Percentiles rank a stretch among this genome's conserved stretches.
phyloP scores from a whole-genome alignment of 768 basidiomycete species.

The Termitomyces bulborhizus region DNA sequence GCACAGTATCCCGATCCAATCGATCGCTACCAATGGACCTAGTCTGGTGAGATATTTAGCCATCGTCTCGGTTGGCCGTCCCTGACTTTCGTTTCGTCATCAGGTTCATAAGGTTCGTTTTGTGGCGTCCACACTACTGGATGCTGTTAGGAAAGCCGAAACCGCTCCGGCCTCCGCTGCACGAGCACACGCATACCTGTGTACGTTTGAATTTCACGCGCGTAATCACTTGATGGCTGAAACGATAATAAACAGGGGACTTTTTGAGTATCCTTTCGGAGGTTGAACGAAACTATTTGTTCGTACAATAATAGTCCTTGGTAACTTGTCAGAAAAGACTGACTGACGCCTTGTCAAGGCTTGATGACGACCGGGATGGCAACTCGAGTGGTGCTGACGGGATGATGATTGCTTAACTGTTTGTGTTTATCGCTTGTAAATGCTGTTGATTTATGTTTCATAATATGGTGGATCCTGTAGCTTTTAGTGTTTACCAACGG shows the following conservation, averaged over 20 bases:
- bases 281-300: constrained; percentile 89
- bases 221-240: not conserved
- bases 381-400: constrained; percentile 48
- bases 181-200: constrained; percentile 82
- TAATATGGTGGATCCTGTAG: not conserved
- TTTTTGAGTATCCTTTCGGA: constrained; percentile 88
- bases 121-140: constrained; percentile 84
- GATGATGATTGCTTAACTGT: constrained; percentile 24
- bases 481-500: constrained; percentile 11
- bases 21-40: constrained; percentile 84
- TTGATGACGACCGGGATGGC: constrained; percentile 68
- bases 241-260: constrained; percentile 54
- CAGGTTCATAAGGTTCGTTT: constrained; percentile 91
- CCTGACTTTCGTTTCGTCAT: constrained; percentile 9
- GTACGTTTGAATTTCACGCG: constrained; percentile 33
- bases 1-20: constrained; percentile 82
- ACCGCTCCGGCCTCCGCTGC: constrained; percentile 76
- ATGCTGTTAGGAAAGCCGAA: constrained; percentile 77
- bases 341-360: constrained; percentile 24
- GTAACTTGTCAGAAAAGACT: constrained; percentile 3
- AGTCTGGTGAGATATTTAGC: constrained; percentile 43
- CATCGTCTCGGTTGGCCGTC: constrained; percentile 1
- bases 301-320: constrained; percentile 19
- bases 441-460: not conserved
- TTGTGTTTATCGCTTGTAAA: no score